Conservation (phyloP, 1,139 yeast genomes). For the Yamadazyma sp. region DNA sequence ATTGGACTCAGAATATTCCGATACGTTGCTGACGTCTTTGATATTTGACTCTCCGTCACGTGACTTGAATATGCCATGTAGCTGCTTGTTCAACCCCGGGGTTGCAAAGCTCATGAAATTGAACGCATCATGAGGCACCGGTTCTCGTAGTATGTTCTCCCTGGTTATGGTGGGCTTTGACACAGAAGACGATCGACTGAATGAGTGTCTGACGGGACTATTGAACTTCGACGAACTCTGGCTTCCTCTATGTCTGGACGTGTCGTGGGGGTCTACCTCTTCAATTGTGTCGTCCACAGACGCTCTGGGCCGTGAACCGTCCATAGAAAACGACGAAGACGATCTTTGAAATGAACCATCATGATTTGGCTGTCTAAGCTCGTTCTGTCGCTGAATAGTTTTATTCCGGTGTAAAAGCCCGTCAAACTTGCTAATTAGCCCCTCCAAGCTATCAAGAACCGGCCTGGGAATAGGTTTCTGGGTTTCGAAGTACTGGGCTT, state of each 20-base stretch:
- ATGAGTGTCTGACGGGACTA: constrained; percentile 6
- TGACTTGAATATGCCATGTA: constrained; percentile 1
- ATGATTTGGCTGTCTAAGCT: no score
- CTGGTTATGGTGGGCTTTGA: constrained; percentile 13
- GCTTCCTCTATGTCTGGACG: neutral
- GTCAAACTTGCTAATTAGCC: constrained; percentile 3
- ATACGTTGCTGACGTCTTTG: constrained; percentile 1
- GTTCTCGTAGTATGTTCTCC: constrained; percentile 14
- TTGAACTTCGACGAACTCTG: constrained; percentile 1
- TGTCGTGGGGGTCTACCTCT: neutral
- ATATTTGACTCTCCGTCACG: constrained; percentile 1
- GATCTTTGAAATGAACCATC: no score
- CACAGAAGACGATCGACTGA: constrained; percentile 10
- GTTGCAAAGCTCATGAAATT: constrained; percentile 11
- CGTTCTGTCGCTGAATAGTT: no score
- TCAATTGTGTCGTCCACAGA: constrained; percentile 2
- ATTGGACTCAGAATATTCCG: constrained; percentile 5
- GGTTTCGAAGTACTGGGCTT: neutral
- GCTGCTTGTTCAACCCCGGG: constrained; percentile 11
- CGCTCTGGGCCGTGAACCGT: neutral
- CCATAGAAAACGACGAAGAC: no score
- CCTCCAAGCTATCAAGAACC: neutral
- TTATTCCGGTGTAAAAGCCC: neutral
- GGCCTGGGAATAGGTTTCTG: neutral
- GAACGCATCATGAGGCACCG: constrained; percentile 6